These are phyloP conservation scores for Metschnikowia bowlesiae DNA, from an alignment of 805 yeast species.

Conservation along the genomic window DNA sequence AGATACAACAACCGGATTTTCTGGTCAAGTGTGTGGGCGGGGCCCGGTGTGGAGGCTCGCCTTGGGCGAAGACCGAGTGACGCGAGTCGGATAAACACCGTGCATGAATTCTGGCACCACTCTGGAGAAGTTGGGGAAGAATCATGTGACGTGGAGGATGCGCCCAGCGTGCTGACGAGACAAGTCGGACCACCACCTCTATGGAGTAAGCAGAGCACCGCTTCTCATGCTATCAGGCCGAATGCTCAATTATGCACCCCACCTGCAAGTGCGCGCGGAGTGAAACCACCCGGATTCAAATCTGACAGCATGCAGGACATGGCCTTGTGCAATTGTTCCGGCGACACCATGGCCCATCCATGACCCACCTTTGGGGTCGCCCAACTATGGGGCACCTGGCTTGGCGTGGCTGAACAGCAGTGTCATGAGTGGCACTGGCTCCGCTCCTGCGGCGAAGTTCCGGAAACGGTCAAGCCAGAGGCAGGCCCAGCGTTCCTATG, in stretches of 20 bases:
- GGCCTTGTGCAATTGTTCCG: constrained; percentile 5
- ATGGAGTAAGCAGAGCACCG: not conserved
- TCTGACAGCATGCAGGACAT: constrained; percentile 3
- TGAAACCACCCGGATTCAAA: constrained; percentile 9
- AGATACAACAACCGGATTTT: not conserved
- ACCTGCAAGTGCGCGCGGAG: constrained; percentile 15
- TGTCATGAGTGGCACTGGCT: too few species aligned
- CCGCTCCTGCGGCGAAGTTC: too few species aligned
- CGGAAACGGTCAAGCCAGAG: too few species aligned
- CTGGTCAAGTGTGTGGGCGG: not conserved
- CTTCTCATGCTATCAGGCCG: not conserved
- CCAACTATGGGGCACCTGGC: not conserved
- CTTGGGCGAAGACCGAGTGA: not conserved
- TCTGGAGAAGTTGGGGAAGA: not conserved
- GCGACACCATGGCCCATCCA: not conserved
- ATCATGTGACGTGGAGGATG: not conserved
- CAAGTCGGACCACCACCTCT: not conserved
- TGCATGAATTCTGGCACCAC: not conserved
- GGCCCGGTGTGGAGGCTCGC: not conserved
- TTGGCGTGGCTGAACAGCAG: too few species aligned
- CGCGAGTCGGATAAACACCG: constrained; percentile 2
- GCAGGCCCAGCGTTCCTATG: too few species aligned
- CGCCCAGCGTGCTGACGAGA: too few species aligned
- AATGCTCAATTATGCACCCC: constrained; percentile 2
- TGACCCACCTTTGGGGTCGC: not conserved